Evolutionary conservation across 305 asterid genomes (phyloP), one percentile per base, ranked within the genome.

Genomic region (Plantago rigida): DNA sequence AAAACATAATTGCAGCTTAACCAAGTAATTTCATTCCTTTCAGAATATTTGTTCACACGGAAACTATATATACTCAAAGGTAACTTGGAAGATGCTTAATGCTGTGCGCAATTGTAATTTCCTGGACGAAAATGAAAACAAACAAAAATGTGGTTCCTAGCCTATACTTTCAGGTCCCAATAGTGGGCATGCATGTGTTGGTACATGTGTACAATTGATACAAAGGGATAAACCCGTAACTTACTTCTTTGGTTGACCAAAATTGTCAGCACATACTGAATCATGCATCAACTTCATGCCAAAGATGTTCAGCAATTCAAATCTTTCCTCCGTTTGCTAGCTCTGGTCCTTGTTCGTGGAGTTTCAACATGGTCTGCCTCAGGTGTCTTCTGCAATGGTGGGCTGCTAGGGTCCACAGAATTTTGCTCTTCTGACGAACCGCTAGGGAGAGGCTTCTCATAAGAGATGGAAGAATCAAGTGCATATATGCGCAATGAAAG

Each of bases 401-500:
- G 85, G 68, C 78, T 84, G 73, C 70, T 68, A 47, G 80, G 75
- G 47, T 70, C 81, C 0, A 13, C 19, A 51, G 53, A 50, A 12
- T 29, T 29, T 29, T 13, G 45, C 66, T 75, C 82, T 7, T 45
- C 52, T 36, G 80, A 61, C 13, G 17, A 61, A 42, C 45, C 44
- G 5, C 24, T 29, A 19, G 75, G 51, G 51, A 76, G 56, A 48
- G 85, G 86, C 56, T 78, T 86, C 52, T 82, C 97, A 15, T 89
- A 89, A 9, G 75, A 78, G 75, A 89, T 79, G 74, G 95, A 89
- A 0, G 96, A 79, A 54, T 93, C 99, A 39, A 93, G 79, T 22
- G 87, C 72, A 75, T 82, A 82, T 63, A 93, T 73, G 49, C 95
- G 89, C 55, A 87, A 75, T 19, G 97, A 84, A 45, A 92, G 94